These are phyloP conservation scores for Fusarium devonianum DNA, from an alignment of 2,329 filamentous ascomycete species.

Conservation along the genomic window DNA sequence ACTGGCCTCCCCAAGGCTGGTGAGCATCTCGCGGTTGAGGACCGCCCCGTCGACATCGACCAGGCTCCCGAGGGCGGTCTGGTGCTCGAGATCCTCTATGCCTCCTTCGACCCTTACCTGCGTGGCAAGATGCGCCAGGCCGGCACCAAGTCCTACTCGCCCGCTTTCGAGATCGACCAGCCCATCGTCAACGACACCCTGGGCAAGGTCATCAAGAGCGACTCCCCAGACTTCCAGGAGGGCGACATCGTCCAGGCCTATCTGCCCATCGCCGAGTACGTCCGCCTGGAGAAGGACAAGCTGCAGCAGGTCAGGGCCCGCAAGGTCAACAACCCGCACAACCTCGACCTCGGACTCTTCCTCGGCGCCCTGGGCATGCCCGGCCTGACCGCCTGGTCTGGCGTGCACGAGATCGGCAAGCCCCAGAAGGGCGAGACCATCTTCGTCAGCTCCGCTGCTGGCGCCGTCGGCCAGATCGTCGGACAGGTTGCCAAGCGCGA, in stretches of 20 bases:
- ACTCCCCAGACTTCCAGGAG: conserved; percentile 65
- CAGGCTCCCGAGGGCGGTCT: conserved; percentile 68
- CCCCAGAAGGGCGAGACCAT: conserved; percentile 76
- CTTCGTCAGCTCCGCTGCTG: conserved; percentile 80
- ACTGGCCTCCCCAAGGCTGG: conserved; percentile 71
- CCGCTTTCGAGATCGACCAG: conserved; percentile 62
- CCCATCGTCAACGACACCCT: conserved; percentile 71
- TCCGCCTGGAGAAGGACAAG: conserved; percentile 55
- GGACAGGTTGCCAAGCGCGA: conserved; percentile 85
- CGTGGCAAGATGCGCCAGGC: conserved; percentile 78
- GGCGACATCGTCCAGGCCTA: conserved; percentile 71
- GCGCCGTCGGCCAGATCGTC: conserved; percentile 83
- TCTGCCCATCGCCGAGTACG: conserved; percentile 74
- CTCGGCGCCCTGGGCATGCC: conserved; percentile 71
- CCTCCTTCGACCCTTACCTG: conserved; percentile 85
- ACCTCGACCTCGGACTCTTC: conserved; percentile 72
- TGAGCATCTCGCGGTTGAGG: conserved; percentile 73
- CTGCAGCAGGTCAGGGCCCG: conserved; percentile 47
- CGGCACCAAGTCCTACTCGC: conserved; percentile 65
- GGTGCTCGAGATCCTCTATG: conserved; percentile 73
- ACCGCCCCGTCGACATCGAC: conserved; percentile 69
- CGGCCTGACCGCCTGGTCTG: conserved; percentile 74
- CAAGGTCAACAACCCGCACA: conserved; percentile 73
- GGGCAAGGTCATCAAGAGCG: conserved; percentile 74
- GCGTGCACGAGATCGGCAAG: conserved; percentile 69